These are phyloP conservation scores for Pneumocystis oryctolagi DNA, from an alignment of 1,139 yeast species.

Conservation along the genomic window DNA sequence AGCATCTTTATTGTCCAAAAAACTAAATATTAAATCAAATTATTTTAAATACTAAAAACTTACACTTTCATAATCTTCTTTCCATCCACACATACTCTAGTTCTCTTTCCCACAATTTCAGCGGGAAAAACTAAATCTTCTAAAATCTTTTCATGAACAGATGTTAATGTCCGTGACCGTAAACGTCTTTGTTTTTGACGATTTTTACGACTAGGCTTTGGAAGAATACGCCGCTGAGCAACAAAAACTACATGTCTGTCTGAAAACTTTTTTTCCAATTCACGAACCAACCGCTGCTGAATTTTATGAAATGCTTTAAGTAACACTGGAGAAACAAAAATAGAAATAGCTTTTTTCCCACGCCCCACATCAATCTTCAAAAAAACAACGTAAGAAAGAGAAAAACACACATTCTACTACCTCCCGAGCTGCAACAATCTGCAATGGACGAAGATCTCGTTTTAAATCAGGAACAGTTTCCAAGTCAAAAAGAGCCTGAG, in stretches of 20 bases:
- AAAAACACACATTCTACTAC: constrained; percentile 23
- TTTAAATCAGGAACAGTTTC: constrained; percentile 92
- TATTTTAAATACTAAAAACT: constrained; percentile 3
- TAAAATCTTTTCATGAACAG: constrained; percentile 96
- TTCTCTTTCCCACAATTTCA: constrained; percentile 98
- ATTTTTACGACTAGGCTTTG: constrained; percentile 84
- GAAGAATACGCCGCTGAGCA: constrained; percentile 99
- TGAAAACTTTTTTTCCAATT: constrained; percentile 99
- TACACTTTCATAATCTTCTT: constrained; percentile 89
- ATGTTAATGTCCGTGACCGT: constrained; percentile 97
- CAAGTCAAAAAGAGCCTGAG: constrained; percentile 96
- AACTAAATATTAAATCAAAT: constrained; percentile 25
- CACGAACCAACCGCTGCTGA: constrained; percentile 84
- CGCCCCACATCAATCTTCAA: constrained; percentile 76
- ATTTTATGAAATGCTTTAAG: constrained; percentile 91
- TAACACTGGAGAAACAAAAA: constrained; percentile 96
- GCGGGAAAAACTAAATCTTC: constrained; percentile 99
- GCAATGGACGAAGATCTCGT: constrained; percentile 96
- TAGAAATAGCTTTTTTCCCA: constrained; percentile 97
- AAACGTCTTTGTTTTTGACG: constrained; percentile 98
- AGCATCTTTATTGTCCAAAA: constrained; percentile 93
- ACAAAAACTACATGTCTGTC: constrained; percentile 99
- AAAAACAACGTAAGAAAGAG: neutral
- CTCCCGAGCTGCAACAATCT: constrained; percentile 97
- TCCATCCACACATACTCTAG: constrained; percentile 98